These are phyloP conservation scores for Seiridium unicorne DNA, from an alignment of 2,329 filamentous ascomycete species.

Conservation along the genomic window DNA sequence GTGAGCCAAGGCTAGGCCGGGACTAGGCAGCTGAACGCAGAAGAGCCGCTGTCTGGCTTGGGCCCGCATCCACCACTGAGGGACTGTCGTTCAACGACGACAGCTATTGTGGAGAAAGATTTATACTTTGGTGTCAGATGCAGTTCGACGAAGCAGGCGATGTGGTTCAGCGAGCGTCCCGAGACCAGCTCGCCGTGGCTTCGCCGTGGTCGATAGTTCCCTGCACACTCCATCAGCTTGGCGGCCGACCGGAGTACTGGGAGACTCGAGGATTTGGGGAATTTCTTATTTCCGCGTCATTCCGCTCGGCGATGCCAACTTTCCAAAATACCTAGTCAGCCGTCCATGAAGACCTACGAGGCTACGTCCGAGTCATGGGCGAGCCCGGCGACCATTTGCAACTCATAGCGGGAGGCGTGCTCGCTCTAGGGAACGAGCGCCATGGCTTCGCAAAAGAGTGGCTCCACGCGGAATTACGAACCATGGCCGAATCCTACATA, in stretches of 20 bases:
- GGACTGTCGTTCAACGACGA: conserved; percentile 19
- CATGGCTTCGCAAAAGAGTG: too few relatives aligned
- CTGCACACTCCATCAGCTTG: neutral
- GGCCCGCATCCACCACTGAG: conserved; percentile 16
- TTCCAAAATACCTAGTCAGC: neutral
- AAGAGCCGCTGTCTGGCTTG: conserved; percentile 9
- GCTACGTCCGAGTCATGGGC: neutral
- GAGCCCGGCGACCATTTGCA: too few relatives aligned
- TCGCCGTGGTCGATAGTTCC: neutral
- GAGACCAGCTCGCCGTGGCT: neutral
- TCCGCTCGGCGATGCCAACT: neutral
- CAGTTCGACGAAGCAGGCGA: neutral
- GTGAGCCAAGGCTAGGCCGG: conserved; percentile 11
- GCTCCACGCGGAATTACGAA: too few relatives aligned
- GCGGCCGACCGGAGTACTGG: neutral
- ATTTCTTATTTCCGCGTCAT: neutral
- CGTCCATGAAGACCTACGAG: neutral
- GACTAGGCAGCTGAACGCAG: conserved; percentile 19
- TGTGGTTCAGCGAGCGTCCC: neutral
- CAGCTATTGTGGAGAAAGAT: conserved; percentile 22
- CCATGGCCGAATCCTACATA: too few relatives aligned
- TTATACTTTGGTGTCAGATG: conserved; percentile 9
- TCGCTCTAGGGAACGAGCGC: too few relatives aligned
- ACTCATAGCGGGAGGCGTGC: too few relatives aligned
- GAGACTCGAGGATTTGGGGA: neutral